Evolutionary conservation across 495 filamentous ascomycete genomes (phyloP), one percentile per base, ranked within the genome.

Genomic region (Podospora conica): DNA sequence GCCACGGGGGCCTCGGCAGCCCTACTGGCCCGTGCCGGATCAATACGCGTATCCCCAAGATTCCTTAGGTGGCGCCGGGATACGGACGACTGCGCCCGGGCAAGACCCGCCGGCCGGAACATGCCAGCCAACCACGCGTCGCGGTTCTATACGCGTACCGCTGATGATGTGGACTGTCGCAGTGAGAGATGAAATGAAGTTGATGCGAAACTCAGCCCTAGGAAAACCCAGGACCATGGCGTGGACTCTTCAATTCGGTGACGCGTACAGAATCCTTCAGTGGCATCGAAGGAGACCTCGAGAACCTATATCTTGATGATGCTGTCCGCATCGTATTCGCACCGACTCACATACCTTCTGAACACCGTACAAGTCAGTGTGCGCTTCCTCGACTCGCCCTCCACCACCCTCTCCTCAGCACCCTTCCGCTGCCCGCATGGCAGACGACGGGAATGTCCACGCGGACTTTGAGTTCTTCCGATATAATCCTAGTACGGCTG

Each of bases 401-500:
- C 33, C 5, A 18, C 40, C 40, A n/a, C 15, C 18, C 6, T n/a
- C 11, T 7, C 55, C 3, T 3, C 7, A 31, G 20, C 40, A 11
- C 31, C 23, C 25, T 11, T n/a, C n/a, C n/a, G n/a, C n/a, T n/a
- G n/a, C 9, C 60, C 31, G 6, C 48, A 63, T 63, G 61, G 48
- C 61, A 53, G 31, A 53, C 55, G 28, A 58, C 40, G 40, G n/a
- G 15, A 48, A 48, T 8, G 1, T 57, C n/a, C 27, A 28, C 40
- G 40, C 5, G 10, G 40, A 65, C 22, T 77, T 73, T 61, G 73
- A 73, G 3, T 75, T 75, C 64, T 83, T 80, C 63, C 69, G 70
- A 29, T 86, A 86, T 63, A 69, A 77, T 12, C 87, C 86, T 1
- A 84, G 79, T 9, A 33, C 83, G 12, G 76, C 72, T 1, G 79